Evolutionary conservation across 2,329 filamentous ascomycete species (phyloP).

Genomic region (Talaromyces sp.): DNA sequence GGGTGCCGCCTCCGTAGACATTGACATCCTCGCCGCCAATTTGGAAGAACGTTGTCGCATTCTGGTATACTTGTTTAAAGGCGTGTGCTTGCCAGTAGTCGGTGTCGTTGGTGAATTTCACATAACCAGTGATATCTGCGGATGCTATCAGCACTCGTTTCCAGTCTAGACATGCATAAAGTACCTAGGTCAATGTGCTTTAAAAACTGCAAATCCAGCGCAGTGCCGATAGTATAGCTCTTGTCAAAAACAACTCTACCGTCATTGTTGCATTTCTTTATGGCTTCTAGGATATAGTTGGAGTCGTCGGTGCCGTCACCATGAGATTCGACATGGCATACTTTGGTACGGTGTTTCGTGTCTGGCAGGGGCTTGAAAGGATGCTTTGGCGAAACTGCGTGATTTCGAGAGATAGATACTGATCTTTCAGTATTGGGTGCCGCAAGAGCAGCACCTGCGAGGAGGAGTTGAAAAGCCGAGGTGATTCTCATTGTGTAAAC

Average conservation of each 20-base stretch:
- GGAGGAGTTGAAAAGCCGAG: slow-evolving; percentile 1
- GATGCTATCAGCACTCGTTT: not conserved
- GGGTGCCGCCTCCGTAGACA: slow-evolving; percentile 59
- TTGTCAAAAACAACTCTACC: slow-evolving; percentile 56
- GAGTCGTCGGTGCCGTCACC: slow-evolving; percentile 43
- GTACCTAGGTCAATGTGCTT: slow-evolving; percentile 58
- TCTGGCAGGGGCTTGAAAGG: slow-evolving; percentile 25
- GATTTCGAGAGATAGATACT: slow-evolving; percentile 14
- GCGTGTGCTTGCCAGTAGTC: slow-evolving; percentile 63
- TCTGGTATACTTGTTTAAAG: slow-evolving; percentile 62
- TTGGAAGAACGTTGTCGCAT: slow-evolving; percentile 62
- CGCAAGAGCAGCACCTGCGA: slow-evolving; percentile 1
- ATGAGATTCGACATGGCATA: slow-evolving; percentile 23
- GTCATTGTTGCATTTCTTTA: slow-evolving; percentile 58
- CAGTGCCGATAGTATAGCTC: slow-evolving; percentile 59
- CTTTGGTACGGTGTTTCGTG: slow-evolving; percentile 19
- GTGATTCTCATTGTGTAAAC: not conserved
- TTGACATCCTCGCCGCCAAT: slow-evolving; percentile 62
- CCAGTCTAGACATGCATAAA: not conserved
- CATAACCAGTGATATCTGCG: slow-evolving; percentile 52
- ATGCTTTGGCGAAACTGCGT: slow-evolving; percentile 22
- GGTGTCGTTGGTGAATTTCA: slow-evolving; percentile 61
- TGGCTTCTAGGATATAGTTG: slow-evolving; percentile 47
- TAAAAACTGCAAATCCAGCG: slow-evolving; percentile 61
- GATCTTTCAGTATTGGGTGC: not conserved